A percentile compares a stretch with the other conserved stretches of the same genome.
phyloP scores from a whole-genome alignment of 768 basidiomycete genomes.

The Wakefieldia striispora region DNA sequence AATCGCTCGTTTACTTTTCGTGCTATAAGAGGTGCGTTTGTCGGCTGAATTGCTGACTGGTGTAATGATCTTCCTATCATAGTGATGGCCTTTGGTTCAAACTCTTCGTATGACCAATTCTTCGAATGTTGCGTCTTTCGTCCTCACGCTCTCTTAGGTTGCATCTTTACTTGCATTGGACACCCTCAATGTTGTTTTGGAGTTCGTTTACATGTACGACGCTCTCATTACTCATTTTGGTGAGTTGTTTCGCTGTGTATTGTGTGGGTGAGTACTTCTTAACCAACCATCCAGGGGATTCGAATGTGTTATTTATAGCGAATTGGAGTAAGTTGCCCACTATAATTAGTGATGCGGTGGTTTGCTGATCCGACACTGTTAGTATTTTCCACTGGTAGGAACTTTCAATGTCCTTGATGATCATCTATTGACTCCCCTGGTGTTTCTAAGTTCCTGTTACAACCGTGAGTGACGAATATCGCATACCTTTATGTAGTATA shows the following conservation, averaged over 20 bases:
- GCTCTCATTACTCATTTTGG: slow-evolving; percentile 27
- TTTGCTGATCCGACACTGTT: background rate
- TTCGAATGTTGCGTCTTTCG: background rate
- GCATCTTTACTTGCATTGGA: slow-evolving; percentile 20
- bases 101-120: slow-evolving; percentile 19
- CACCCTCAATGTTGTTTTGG: slow-evolving; percentile 24
- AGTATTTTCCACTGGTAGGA: slow-evolving; percentile 31
- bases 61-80: background rate
- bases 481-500: background rate
- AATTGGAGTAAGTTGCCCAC: slow-evolving; percentile 20
- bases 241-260: slow-evolving; percentile 1
- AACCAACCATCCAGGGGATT: slow-evolving; percentile 12
- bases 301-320: slow-evolving; percentile 7
- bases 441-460: slow-evolving; percentile 17
- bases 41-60: background rate
- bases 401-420: background rate
- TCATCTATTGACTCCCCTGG: background rate
- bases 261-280: background rate
- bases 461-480: slow-evolving; percentile 15
- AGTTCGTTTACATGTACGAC: slow-evolving; percentile 26
- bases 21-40: slow-evolving; percentile 24
- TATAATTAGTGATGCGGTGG: background rate
- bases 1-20: slow-evolving; percentile 32
- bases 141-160: slow-evolving; percentile 13
- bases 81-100: slow-evolving; percentile 24